Conservation (phyloP, 441 rosid species). For the Sinapis alba region DNA sequence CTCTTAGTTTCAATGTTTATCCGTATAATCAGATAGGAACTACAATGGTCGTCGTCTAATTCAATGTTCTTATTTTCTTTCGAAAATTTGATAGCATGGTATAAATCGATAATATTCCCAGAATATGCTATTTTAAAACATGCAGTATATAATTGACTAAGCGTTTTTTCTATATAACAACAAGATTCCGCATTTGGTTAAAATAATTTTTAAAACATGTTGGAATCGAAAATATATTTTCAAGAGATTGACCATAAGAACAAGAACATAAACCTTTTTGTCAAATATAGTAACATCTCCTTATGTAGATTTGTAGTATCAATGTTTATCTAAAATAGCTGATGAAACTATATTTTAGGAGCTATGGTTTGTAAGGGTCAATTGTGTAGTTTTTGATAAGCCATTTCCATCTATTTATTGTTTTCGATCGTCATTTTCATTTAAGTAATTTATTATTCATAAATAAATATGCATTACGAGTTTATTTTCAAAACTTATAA, state of each 20-base stretch:
- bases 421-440: not conserved
- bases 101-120: not conserved
- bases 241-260: not conserved
- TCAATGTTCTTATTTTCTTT: not conserved
- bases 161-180: not conserved
- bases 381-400: not conserved
- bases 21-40: not conserved
- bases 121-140: conserved; percentile 22
- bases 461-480: not conserved
- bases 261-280: not conserved
- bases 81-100: not conserved
- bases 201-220: not conserved
- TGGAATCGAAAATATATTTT: not conserved
- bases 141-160: conserved; percentile 4
- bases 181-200: not conserved
- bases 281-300: not conserved
- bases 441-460: not conserved
- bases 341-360: not conserved
- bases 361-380: not conserved
- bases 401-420: not conserved
- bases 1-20: not conserved
- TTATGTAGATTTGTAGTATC: not conserved
- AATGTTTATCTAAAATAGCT: not conserved
- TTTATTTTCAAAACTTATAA: not conserved
- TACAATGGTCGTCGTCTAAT: not conserved